These are phyloP conservation scores for Phytophthora quininea DNA, from an alignment of 352 stramenopile genomes.

Conservation along the genomic window DNA sequence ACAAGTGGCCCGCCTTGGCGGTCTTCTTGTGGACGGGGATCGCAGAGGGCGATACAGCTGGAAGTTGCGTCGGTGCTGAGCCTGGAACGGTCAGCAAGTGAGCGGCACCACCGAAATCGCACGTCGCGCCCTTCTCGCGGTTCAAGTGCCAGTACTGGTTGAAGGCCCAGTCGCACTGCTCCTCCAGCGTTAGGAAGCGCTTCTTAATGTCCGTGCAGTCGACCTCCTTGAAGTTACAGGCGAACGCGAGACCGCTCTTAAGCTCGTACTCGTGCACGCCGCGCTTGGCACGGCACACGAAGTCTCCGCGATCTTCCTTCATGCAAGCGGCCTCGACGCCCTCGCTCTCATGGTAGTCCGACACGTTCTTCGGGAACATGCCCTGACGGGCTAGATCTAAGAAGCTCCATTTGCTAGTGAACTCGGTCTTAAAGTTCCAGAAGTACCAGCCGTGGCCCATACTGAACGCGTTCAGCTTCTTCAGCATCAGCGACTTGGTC, in stretches of 20 bases:
- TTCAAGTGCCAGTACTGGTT: constrained; percentile 82
- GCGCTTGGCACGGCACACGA: constrained; percentile 75
- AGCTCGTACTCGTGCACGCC: constrained; percentile 76
- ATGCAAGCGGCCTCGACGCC: constrained; percentile 65
- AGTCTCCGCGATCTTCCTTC: constrained; percentile 78
- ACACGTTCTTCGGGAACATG: constrained; percentile 81
- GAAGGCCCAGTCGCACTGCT: constrained; percentile 80
- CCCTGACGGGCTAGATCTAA: constrained; percentile 70
- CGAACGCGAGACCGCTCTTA: constrained; percentile 66
- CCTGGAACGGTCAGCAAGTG: constrained; percentile 52
- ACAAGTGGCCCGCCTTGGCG: constrained; percentile 26
- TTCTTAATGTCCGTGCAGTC: constrained; percentile 66
- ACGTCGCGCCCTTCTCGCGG: constrained; percentile 73
- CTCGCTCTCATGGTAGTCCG: constrained; percentile 60
- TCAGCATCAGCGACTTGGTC: constrained; percentile 86
- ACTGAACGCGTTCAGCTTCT: constrained; percentile 93
- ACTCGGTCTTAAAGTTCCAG: constrained; percentile 96
- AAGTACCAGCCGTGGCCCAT: constrained; percentile 95
- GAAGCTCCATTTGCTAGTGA: constrained; percentile 92
- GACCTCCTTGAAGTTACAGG: constrained; percentile 62
- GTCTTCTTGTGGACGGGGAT: constrained; percentile 3
- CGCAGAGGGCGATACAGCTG: constrained; percentile 5
- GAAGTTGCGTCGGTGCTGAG: constrained; percentile 19
- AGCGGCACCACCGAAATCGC: constrained; percentile 77
- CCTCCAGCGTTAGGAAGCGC: constrained; percentile 57